Evolutionary conservation across 768 basidiomycete genomes (phyloP).

Genomic region (Cystobasidiopsis lactophilus): DNA sequence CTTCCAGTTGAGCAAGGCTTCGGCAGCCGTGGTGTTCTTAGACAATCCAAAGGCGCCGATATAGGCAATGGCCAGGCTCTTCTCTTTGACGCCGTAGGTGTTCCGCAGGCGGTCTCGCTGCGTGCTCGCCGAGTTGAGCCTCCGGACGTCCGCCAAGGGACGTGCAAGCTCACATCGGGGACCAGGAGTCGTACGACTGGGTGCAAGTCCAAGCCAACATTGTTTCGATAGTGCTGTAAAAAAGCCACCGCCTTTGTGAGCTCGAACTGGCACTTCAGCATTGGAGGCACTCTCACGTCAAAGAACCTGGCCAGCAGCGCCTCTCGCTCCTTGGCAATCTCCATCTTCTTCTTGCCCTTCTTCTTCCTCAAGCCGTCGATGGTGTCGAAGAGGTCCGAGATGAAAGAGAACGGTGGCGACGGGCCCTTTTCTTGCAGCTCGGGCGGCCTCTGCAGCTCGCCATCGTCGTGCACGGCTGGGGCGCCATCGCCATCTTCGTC

Average conservation of each 20-base stretch:
- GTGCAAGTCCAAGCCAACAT: constrained; percentile 70
- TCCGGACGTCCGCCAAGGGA: neutral
- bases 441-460: neutral
- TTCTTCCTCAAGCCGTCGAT: constrained; percentile 1
- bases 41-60: constrained; percentile 63
- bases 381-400: constrained; percentile 9
- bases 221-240: constrained; percentile 41
- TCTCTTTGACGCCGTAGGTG: constrained; percentile 86
- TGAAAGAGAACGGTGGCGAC: constrained; percentile 3
- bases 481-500: neutral
- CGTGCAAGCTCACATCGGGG: constrained; percentile 44
- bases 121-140: neutral
- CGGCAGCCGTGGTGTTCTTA: constrained; percentile 41
- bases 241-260: neutral
- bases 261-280: no score
- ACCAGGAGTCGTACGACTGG: constrained; percentile 71
- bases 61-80: constrained; percentile 75
- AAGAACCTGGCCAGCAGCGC: constrained; percentile 5
- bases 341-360: constrained; percentile 1
- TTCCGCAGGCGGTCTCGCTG: constrained; percentile 87
- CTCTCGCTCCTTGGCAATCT: constrained; percentile 1
- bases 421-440: constrained; percentile 5
- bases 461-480: neutral
- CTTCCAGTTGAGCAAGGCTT: constrained; percentile 70
- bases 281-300: neutral